Percentiles rank a stretch among this genome's conserved stretches.
Evolutionary conservation across 2,329 filamentous ascomycete species (phyloP).

Genomic region (Xylaria sp.): DNA sequence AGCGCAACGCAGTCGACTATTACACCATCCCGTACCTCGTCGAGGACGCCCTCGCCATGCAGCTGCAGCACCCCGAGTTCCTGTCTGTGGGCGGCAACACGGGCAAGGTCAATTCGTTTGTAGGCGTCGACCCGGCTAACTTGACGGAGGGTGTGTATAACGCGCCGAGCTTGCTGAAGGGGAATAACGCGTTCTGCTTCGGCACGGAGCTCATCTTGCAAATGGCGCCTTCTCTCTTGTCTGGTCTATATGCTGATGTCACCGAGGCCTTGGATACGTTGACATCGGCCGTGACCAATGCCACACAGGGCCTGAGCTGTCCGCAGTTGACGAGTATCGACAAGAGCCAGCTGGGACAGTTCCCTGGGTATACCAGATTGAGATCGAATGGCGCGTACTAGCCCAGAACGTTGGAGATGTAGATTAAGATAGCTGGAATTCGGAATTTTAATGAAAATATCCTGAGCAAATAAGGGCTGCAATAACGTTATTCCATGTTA

Average conservation of each 20-base stretch:
- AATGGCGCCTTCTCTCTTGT: conserved; percentile 21
- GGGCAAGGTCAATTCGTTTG: conserved; percentile 24
- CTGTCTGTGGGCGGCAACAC: conserved; percentile 26
- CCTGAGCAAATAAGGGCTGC: too few species aligned
- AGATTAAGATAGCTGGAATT: too few species aligned
- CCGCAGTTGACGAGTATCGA: conserved; percentile 9
- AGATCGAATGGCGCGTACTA: conserved; percentile 13
- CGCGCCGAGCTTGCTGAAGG: conserved; percentile 18
- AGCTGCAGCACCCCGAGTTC: conserved; percentile 19
- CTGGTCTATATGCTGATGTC: conserved; percentile 14
- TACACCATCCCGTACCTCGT: conserved; percentile 21
- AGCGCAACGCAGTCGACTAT: conserved; percentile 25
- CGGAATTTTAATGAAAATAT: too few species aligned
- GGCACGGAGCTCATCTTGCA: conserved; percentile 19
- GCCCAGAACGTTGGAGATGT: not conserved
- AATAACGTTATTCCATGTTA: too few species aligned
- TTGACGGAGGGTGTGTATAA: conserved; percentile 27
- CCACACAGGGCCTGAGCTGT: conserved; percentile 4
- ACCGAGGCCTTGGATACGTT: not conserved
- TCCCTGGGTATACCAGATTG: conserved; percentile 25
- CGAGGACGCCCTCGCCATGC: conserved; percentile 20
- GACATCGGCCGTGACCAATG: not conserved
- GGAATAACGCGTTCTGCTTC: conserved; percentile 30
- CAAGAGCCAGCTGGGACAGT: conserved; percentile 13
- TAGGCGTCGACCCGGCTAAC: conserved; percentile 23